phyloP scores from a whole-genome alignment of 2,329 filamentous ascomycete genomes.

The Monosporascus ibericus region DNA sequence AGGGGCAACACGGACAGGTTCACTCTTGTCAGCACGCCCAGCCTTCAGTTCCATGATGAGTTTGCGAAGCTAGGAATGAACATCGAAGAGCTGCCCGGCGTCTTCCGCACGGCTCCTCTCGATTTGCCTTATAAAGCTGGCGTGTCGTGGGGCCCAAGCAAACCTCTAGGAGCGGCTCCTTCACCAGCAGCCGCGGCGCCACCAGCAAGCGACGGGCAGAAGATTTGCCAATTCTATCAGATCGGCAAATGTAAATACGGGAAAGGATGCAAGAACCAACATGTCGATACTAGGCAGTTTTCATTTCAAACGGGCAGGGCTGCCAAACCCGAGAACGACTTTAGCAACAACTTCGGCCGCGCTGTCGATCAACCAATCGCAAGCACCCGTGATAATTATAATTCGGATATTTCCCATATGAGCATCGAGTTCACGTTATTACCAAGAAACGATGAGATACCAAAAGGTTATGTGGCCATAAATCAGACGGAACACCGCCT shows the following conservation, averaged over 20 bases:
- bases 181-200: not conserved
- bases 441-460: constrained; percentile 21
- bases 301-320: constrained; percentile 3
- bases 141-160: not conserved
- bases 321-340: constrained; percentile 6
- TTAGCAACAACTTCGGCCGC: constrained; percentile 1
- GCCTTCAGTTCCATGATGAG: constrained; percentile 44
- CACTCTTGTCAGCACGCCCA: constrained; percentile 44
- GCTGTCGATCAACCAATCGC: constrained; percentile 1
- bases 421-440: constrained; percentile 6
- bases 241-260: constrained; percentile 25
- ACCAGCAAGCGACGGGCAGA: constrained; percentile 7
- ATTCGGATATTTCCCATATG: not conserved
- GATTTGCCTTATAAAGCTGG: constrained; percentile 4
- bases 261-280: constrained; percentile 20
- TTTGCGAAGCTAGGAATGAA: constrained; percentile 45
- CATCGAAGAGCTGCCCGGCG: constrained; percentile 42
- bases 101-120: constrained; percentile 43
- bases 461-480: constrained; percentile 19
- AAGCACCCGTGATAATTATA: not conserved
- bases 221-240: constrained; percentile 20
- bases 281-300: constrained; percentile 8
- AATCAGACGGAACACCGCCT: constrained; percentile 22
- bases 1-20: constrained; percentile 42
- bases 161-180: not conserved